phyloP scores from a whole-genome alignment of 164 flowering plant species.

The Akebia trifoliata region DNA sequence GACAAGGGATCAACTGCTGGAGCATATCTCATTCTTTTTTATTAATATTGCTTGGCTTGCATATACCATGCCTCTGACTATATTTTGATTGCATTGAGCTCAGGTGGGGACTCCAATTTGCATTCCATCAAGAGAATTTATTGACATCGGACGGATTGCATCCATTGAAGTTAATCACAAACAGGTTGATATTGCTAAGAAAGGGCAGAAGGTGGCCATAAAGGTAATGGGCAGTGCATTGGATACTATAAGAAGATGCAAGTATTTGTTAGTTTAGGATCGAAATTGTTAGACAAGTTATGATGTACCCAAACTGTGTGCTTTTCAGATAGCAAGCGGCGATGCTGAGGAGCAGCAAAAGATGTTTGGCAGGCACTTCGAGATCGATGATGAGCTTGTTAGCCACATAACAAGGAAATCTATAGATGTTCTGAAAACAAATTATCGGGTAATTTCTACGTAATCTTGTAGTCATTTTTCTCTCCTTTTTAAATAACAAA shows the following conservation, averaged over 20 bases:
- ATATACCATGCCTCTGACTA: not conserved
- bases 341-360: conserved; percentile 86
- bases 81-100: conserved; percentile 4
- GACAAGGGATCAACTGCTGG: too few relatives aligned
- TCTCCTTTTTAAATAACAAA: too few relatives aligned
- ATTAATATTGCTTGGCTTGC: not conserved
- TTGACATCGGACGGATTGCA: conserved; percentile 79
- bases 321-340: conserved; percentile 55
- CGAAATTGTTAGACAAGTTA: not conserved
- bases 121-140: conserved; percentile 65
- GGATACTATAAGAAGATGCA: not conserved
- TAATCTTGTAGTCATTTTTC: too few relatives aligned
- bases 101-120: conserved; percentile 96
- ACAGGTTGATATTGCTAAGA: conserved; percentile 82
- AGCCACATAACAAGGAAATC: conserved; percentile 82
- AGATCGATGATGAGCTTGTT: conserved; percentile 82
- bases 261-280: not conserved
- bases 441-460: conserved; percentile 68
- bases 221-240: conserved; percentile 49
- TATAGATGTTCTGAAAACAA: conserved; percentile 70
- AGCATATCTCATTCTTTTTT: too few relatives aligned
- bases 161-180: conserved; percentile 89
- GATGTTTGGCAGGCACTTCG: conserved; percentile 92
- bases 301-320: not conserved
- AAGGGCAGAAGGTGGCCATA: conserved; percentile 87